Base-by-base conservation (phyloP, 1,139 yeast genomes). In the Saccharomycopsis phalli region DNA sequence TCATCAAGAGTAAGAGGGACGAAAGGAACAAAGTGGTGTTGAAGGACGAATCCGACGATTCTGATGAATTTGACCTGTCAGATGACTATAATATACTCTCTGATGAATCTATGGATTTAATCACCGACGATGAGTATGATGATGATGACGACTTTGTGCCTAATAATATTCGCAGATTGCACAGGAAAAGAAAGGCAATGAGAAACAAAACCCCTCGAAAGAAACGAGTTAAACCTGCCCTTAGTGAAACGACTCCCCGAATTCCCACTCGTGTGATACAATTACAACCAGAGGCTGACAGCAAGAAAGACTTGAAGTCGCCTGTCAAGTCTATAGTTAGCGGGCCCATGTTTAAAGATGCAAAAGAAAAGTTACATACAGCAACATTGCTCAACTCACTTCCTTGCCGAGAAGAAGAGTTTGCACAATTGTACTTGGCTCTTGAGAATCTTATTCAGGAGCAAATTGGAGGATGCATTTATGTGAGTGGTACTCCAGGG, bases 401-500 rank as follows among this genome's bases (percentile, higher is more conserved):
- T 38, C 97, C 96, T 0, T 88, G 97, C 47, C 71, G 99, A 47
- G 97, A 87, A 49, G 73, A 74, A 27, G 95, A 91, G 56, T 87
- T 81, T 56, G 72, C 79, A n/a, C 71, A 79, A 43, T 64, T 91
- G 6, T 82, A 77, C 55, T 59, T 74, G 40, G 76, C 77, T 37
- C 58, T 91, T n/a, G 91, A 86, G 52, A 69, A 76, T 38, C 86
- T 95, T 1, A 74, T 91, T 26, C 69, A 70, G 41, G 71, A 80
- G 14, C 74, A 74, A 34, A 71, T 81, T 1, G 97, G 98, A 0
- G 74, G 91, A 16, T 84, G 95, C 52, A 62, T 91, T 4, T 91
- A 88, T 54, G 77, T 91, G 4, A 84, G 95, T 59, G 99, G 99
- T 2, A 87, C 96, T 0, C 98, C 99, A 0, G 99, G 99, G 8